Evolutionary conservation across 2,329 filamentous ascomycete genomes (phyloP).

Genomic region (Sclerotinia spermophila): DNA sequence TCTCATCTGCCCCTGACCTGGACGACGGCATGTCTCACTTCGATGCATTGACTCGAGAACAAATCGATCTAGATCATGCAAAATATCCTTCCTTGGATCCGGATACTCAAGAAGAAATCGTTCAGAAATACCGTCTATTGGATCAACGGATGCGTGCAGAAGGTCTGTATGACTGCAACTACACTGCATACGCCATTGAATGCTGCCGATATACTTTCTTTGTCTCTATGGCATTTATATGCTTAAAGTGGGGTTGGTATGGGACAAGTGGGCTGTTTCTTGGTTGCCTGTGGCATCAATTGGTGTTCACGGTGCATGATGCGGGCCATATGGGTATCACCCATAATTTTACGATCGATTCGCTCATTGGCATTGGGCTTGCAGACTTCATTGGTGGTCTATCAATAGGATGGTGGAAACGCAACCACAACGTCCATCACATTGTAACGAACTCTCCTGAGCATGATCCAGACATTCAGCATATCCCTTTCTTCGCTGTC

Average conservation of each 20-base stretch:
- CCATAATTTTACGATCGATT: conserved; percentile 79
- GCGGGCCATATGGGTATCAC: conserved; percentile 97
- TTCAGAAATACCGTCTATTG: conserved; percentile 76
- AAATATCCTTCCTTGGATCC: conserved; percentile 78
- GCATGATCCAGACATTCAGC: conserved; percentile 92
- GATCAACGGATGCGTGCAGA: conserved; percentile 67
- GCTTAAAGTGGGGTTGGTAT: conserved; percentile 64
- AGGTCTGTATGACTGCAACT: conserved; percentile 81
- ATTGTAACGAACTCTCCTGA: conserved; percentile 94
- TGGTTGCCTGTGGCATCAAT: conserved; percentile 87
- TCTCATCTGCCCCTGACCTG: conserved; percentile 55
- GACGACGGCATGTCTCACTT: conserved; percentile 61
- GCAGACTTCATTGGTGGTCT: conserved; percentile 87
- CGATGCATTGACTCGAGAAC: conserved; percentile 68
- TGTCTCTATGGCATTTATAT: conserved; percentile 57
- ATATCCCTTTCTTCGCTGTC: conserved; percentile 84
- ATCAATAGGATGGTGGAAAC: conserved; percentile 95
- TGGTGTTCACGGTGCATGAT: conserved; percentile 92
- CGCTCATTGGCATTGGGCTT: conserved; percentile 82
- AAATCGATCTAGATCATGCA: conserved; percentile 70
- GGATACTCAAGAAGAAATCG: conserved; percentile 69
- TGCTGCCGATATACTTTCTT: conserved; percentile 67
- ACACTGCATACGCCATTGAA: conserved; percentile 75
- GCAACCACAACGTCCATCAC: conserved; percentile 93
- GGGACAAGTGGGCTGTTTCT: conserved; percentile 67